Evolutionary conservation across 345 rosid species (phyloP).

Genomic region (Acer negundo): DNA sequence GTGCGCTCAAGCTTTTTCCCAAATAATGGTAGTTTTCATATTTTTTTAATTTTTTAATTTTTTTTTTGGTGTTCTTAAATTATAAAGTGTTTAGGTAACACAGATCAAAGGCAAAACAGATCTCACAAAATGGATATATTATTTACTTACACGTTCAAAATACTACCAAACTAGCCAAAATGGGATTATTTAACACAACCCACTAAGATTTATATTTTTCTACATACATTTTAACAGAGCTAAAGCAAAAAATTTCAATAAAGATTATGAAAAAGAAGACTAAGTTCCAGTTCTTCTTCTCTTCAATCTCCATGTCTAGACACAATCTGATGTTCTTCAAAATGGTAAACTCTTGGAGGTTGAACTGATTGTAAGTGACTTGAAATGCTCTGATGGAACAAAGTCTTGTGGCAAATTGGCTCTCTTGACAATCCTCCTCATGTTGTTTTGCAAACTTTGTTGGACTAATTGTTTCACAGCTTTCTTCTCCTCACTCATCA

Average conservation of each 20-base stretch:
- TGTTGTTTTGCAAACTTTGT: constrained; percentile 90
- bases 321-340: constrained; percentile 21
- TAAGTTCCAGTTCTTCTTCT: constrained; percentile 27
- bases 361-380: constrained; percentile 76
- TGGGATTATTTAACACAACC: background rate
- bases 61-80: background rate
- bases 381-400: constrained; percentile 80
- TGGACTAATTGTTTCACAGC: constrained; percentile 87
- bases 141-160: background rate
- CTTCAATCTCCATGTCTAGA: constrained; percentile 17
- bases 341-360: constrained; percentile 94
- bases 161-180: background rate
- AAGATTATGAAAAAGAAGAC: constrained; percentile 24
- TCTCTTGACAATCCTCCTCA: constrained; percentile 88
- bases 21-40: too few relatives aligned
- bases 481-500: constrained; percentile 91
- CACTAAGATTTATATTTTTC: constrained; percentile 9
- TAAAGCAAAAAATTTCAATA: background rate
- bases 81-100: too few relatives aligned
- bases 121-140: background rate
- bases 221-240: constrained; percentile 8
- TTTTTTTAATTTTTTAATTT: too few relatives aligned
- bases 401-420: constrained; percentile 90
- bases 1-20: too few relatives aligned
- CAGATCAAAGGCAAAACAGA: constrained; percentile 19